Conservation (phyloP, 192 early-diverging fungal genomes). For the Mycoemilia scoparia region DNA sequence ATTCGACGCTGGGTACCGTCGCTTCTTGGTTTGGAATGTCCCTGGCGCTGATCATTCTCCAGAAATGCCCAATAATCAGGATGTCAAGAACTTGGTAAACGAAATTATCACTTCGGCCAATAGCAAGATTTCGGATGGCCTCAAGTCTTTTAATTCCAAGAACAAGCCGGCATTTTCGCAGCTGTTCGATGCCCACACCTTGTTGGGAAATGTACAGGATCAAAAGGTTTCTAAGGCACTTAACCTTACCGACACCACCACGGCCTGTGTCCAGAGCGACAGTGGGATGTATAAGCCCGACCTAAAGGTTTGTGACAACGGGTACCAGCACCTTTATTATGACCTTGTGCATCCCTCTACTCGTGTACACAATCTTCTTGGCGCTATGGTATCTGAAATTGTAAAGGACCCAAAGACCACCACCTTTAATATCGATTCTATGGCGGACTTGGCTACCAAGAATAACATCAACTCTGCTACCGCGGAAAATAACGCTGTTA, state of each 20-base stretch:
- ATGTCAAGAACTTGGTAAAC: too few relatives aligned
- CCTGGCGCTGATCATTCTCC: not conserved
- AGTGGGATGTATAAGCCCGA: too few relatives aligned
- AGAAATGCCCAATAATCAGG: not conserved
- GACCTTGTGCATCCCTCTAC: conserved; percentile 20
- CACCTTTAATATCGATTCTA: too few relatives aligned
- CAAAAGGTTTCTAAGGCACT: not conserved
- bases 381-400: too few relatives aligned
- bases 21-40: not conserved
- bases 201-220: not conserved
- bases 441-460: too few relatives aligned
- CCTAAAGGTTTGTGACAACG: conserved; percentile 19
- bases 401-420: too few relatives aligned
- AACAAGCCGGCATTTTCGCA: too few relatives aligned
- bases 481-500: too few relatives aligned
- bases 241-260: conserved; percentile 1
- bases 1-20: not conserved
- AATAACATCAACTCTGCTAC: too few relatives aligned
- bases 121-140: not conserved
- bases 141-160: not conserved
- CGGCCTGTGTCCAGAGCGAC: too few relatives aligned
- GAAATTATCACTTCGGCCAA: too few relatives aligned
- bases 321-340: conserved; percentile 21
- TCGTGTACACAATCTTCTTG: conserved; percentile 28
- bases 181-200: not conserved